Evolutionary conservation across 805 yeast species (phyloP).

Genomic region (Wickerhamiella siamensis): DNA sequence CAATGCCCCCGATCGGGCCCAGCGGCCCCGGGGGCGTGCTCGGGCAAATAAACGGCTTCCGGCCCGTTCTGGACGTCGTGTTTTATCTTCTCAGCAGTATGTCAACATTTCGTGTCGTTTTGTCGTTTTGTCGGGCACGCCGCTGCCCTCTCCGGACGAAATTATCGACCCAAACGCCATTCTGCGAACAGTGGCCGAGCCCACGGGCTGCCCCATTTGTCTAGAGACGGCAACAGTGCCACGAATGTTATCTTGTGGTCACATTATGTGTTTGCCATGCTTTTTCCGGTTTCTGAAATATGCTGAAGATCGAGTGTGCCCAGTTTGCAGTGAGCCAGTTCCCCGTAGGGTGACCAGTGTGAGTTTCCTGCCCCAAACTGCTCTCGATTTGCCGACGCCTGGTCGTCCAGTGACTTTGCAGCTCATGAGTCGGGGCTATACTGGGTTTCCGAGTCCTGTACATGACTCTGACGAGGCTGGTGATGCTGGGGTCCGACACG

Average conservation of each 20-base stretch:
- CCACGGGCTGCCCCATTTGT: conserved; percentile 80
- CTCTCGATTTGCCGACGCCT: conserved; percentile 12
- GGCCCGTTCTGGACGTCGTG: background rate
- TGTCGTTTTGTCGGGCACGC: conserved; percentile 53
- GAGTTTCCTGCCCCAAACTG: conserved; percentile 10
- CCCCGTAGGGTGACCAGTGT: conserved; percentile 11
- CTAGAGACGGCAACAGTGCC: conserved; percentile 77
- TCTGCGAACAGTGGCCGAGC: conserved; percentile 59
- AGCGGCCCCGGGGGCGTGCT: background rate
- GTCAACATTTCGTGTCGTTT: conserved; percentile 78
- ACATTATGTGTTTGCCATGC: conserved; percentile 75
- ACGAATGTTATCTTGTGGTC: conserved; percentile 92
- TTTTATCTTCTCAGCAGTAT: conserved; percentile 15
- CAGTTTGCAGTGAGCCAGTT: conserved; percentile 15
- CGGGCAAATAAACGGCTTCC: background rate
- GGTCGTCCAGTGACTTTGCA: conserved; percentile 16
- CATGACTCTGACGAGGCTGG: conserved; percentile 7
- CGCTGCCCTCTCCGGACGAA: conserved; percentile 37
- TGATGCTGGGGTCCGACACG: conserved; percentile 24
- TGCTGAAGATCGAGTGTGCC: conserved; percentile 14
- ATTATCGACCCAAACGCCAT: conserved; percentile 49
- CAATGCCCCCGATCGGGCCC: background rate
- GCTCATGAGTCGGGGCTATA: conserved; percentile 10
- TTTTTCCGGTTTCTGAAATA: conserved; percentile 52
- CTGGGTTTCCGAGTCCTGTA: background rate